Evolutionary conservation across 176 grass and related monocot species (phyloP).

Genomic region (Dactylis glomerata): DNA sequence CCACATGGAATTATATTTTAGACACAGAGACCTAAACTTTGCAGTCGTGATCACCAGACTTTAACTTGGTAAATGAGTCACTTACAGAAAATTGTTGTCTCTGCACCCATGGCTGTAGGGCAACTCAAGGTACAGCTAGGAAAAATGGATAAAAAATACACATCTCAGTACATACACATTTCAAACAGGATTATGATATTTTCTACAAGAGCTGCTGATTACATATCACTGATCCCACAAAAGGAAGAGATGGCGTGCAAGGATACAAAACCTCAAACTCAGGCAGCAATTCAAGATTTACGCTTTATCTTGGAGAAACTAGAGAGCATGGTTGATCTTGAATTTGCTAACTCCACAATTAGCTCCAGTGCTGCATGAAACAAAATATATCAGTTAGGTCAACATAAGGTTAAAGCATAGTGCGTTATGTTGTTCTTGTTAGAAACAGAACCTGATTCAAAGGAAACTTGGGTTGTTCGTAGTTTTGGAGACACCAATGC

Average conservation of each 20-base stretch:
- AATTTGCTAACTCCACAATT: constrained; percentile 66
- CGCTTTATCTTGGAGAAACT: constrained; percentile 44
- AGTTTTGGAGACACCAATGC: constrained; percentile 81
- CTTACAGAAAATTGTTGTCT: background rate
- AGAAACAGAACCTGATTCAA: constrained; percentile 62
- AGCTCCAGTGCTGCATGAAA: constrained; percentile 62
- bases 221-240: background rate
- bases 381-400: constrained; percentile 15
- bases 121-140: background rate
- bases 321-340: constrained; percentile 46
- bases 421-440: background rate
- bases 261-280: constrained; percentile 10
- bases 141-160: background rate
- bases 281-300: background rate
- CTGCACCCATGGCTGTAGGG: too few relatives aligned
- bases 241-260: background rate
- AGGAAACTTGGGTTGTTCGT: constrained; percentile 67
- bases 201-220: background rate
- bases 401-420: background rate
- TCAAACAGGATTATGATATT: background rate
- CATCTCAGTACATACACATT: background rate
- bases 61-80: background rate
- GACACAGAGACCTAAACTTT: background rate
- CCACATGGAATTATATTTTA: background rate
- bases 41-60: too few relatives aligned